These are phyloP conservation scores for Penicillium crustosum DNA, from an alignment of 2,329 filamentous ascomycete genomes.

Conservation along the genomic window DNA sequence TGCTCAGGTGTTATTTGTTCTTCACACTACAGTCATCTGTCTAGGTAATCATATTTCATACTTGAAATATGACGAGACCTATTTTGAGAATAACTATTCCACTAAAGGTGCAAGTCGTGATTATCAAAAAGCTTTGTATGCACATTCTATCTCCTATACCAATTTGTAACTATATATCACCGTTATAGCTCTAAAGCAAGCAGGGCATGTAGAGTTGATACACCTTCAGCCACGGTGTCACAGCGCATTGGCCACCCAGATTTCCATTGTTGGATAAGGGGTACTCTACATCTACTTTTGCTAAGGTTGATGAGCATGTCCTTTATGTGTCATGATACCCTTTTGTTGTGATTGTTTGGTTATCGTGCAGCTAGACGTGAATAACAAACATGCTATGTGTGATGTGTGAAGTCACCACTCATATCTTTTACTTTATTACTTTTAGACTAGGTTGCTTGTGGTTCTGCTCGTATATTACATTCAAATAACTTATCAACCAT, in stretches of 20 bases:
- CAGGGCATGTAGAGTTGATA: conserved; percentile 4
- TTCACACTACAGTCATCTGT: background rate
- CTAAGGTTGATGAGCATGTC: background rate
- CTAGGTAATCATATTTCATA: background rate
- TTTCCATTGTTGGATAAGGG: background rate
- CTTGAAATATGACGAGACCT: background rate
- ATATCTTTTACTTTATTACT: background rate
- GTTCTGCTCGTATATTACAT: fast-evolving
- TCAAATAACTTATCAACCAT: background rate
- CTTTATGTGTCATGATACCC: background rate
- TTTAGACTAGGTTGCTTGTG: background rate
- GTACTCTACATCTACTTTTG: background rate
- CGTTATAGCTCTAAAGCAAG: background rate
- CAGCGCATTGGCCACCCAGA: conserved; percentile 2
- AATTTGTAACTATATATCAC: background rate
- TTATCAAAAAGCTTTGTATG: background rate
- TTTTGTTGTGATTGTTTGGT: background rate
- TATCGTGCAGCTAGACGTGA: background rate
- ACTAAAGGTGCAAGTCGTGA: background rate
- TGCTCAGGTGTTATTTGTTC: background rate
- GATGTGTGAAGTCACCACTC: background rate
- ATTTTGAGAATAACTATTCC: background rate
- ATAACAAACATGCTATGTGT: background rate
- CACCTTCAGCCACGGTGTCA: conserved; percentile 5
- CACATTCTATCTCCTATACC: background rate